Conservation (phyloP, 2,329 filamentous ascomycete species). For the Ascochyta viciae-villosae region DNA sequence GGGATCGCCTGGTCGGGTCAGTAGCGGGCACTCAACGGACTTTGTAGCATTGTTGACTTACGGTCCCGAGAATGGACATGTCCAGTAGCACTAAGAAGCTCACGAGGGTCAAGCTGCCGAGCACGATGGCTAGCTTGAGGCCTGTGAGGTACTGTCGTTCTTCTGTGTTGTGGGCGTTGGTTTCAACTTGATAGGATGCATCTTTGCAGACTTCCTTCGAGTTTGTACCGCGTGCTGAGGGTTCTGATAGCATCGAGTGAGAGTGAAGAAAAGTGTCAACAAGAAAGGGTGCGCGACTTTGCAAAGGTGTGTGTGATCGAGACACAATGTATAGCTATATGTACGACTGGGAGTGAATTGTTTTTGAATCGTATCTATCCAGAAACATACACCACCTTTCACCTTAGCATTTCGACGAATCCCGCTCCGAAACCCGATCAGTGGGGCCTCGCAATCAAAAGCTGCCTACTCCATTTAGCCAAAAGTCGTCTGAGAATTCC, state of each 20-base stretch:
- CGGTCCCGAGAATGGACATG: constrained; percentile 37
- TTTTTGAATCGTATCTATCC: too few relatives aligned
- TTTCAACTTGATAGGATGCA: neutral
- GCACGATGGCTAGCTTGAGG: constrained; percentile 19
- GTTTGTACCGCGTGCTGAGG: neutral
- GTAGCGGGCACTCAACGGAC: neutral
- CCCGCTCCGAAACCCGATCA: constrained; percentile 2
- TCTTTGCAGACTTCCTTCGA: neutral
- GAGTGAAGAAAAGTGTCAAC: neutral
- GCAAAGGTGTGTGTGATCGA: neutral
- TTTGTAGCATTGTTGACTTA: constrained; percentile 1
- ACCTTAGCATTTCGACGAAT: too few relatives aligned
- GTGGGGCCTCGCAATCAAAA: neutral
- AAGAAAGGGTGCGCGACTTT: neutral
- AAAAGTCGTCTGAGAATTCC: constrained; percentile 30
- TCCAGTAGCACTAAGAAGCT: constrained; percentile 34
- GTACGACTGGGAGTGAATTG: neutral
- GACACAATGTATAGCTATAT: neutral
- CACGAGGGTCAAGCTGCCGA: constrained; percentile 28
- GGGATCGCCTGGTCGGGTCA: constrained; percentile 31
- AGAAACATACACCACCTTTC: too few relatives aligned
- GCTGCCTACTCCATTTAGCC: constrained; percentile 19
- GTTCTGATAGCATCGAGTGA: neutral
- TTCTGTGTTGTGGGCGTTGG: neutral
- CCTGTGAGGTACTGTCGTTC: constrained; percentile 20